Evolutionary conservation across 2,329 filamentous ascomycete species (phyloP), one percentile per base, ranked within the genome.

Genomic region (Sporothrix sp.): DNA sequence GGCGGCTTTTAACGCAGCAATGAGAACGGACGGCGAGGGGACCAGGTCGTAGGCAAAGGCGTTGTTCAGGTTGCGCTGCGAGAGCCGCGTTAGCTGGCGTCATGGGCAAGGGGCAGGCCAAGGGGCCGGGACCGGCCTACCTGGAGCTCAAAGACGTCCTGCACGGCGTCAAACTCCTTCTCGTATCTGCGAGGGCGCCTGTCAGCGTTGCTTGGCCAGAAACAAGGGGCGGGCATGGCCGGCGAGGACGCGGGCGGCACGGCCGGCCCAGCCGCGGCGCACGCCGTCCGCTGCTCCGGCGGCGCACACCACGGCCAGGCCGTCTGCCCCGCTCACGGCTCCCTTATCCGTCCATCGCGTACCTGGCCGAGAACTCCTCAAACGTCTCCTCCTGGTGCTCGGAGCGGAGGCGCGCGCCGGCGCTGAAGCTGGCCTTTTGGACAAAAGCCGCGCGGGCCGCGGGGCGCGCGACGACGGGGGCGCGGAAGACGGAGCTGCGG

Each of bases 11-110:
- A 98, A 81, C 58, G 93, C 93, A 63, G 93, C 90, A 63, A 81
- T 81, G 70, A 96, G 80, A 67, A 98, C 93, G 61, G 87, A 82
- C 58, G 91, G 83, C 39, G 91, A 93, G 65, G 94, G 93, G 60
- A 98, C 93, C 65, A 98, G 85, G 83, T 98, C 93, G 84, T 98
- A 98, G 67, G 93, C 93, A 74, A 98, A 98, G 68, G 89, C 91
- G 76, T 97, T 97, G 84, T 97, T 97, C 65, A 95, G 79, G 76
- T 95, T 95, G 71, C 89, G 86, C 76, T 80, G 61, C n/a, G 53
- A 47, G 25, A 14, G 25, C n/a, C 14, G 23, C 13, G 48, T 52
- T 47, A 52, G 50, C 32, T 33, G n/a, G n/a, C n/a, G n/a, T n/a
- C n/a, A 23, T 7, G 13, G 20, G 25, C 18, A 16, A 27, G 36